These are phyloP conservation scores for Hypocreales sp. DNA, from an alignment of 2,329 filamentous ascomycete genomes.

Conservation along the genomic window DNA sequence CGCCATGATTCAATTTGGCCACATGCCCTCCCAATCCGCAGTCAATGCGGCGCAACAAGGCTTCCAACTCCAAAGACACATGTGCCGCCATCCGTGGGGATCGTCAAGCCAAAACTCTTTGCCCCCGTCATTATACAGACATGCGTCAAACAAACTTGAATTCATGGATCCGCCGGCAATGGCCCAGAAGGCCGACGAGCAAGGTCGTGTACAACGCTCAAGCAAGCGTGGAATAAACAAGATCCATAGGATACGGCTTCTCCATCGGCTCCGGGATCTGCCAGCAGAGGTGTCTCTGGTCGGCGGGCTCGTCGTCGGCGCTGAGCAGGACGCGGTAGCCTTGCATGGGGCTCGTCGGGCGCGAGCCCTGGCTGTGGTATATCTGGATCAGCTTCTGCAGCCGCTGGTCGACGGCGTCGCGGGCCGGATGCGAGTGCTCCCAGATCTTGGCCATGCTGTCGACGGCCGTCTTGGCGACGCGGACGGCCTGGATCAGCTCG, in stretches of 20 bases:
- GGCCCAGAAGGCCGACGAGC: too few relatives aligned
- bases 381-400: constrained; percentile 18
- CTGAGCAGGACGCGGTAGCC: constrained; percentile 16
- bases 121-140: too few relatives aligned
- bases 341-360: constrained; percentile 10
- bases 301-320: constrained; percentile 11
- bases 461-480: constrained; percentile 35
- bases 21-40: too few relatives aligned
- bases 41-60: too few relatives aligned
- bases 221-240: constrained; percentile 15
- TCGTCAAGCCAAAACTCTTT: too few relatives aligned
- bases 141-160: too few relatives aligned
- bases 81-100: too few relatives aligned
- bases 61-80: too few relatives aligned
- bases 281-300: constrained; percentile 16
- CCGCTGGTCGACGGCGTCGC: constrained; percentile 26
- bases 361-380: constrained; percentile 13
- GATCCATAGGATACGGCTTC: constrained; percentile 21
- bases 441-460: constrained; percentile 42
- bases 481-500: constrained; percentile 36
- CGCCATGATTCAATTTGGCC: too few relatives aligned
- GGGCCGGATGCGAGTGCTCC: constrained; percentile 38
- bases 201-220: too few relatives aligned
- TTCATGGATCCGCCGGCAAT: too few relatives aligned
- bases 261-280: constrained; percentile 20